phyloP scores from a whole-genome alignment of 768 basidiomycete genomes.

The Calocybe gangraenosa region DNA sequence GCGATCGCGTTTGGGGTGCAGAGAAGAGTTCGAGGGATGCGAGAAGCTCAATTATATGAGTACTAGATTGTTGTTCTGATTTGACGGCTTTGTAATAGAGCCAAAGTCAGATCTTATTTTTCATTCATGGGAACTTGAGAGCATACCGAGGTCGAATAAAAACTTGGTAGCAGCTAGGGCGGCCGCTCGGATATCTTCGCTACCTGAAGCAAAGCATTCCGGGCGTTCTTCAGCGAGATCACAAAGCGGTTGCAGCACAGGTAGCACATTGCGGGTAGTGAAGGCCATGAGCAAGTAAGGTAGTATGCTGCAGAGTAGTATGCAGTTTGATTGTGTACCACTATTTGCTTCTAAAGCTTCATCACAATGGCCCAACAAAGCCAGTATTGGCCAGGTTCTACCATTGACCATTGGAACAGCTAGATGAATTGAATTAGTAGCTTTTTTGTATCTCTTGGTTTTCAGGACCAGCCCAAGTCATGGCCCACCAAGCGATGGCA shows the following conservation, averaged over 20 bases:
- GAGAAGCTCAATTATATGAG: slow-evolving; percentile 63
- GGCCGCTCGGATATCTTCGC: slow-evolving; percentile 45
- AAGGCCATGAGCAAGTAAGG: not conserved
- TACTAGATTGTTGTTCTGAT: slow-evolving; percentile 61
- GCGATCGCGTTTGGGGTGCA: slow-evolving; percentile 75
- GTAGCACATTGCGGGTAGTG: slow-evolving; percentile 10
- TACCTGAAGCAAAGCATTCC: slow-evolving; percentile 54
- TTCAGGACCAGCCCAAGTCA: too few species aligned
- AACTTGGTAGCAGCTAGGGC: slow-evolving; percentile 69
- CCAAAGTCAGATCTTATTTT: slow-evolving; percentile 10
- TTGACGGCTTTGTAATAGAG: slow-evolving; percentile 46
- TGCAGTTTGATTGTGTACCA: too few species aligned
- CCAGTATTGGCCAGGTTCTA: too few species aligned
- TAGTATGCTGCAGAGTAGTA: not conserved
- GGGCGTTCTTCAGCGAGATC: slow-evolving; percentile 49
- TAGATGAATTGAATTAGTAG: too few species aligned
- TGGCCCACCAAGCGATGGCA: too few species aligned
- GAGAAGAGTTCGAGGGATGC: slow-evolving; percentile 60
- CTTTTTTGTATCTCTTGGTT: too few species aligned
- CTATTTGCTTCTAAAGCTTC: too few species aligned
- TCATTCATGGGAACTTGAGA: not conserved
- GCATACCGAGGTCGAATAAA: slow-evolving; percentile 72
- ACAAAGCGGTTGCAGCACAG: slow-evolving; percentile 46
- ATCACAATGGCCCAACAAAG: too few species aligned
- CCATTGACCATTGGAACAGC: too few species aligned